Evolutionary conservation across 2,329 filamentous ascomycete species (phyloP).

Genomic region (Penicillium sp.): DNA sequence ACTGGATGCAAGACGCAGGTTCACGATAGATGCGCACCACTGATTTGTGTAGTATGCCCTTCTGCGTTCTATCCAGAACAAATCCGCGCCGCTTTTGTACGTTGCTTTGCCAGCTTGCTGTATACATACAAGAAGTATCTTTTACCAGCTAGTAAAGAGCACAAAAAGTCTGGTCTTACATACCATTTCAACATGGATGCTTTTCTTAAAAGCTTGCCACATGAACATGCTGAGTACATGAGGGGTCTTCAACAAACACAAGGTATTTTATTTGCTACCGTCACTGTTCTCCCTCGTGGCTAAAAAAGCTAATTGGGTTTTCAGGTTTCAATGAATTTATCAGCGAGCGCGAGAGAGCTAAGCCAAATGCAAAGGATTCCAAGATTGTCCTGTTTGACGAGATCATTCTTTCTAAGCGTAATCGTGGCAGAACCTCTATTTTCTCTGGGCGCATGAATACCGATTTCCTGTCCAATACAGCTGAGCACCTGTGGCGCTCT

Average conservation of each 20-base stretch:
- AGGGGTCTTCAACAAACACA: constrained; percentile 62
- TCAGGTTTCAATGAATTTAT: constrained; percentile 62
- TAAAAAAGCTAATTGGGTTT: constrained; percentile 15
- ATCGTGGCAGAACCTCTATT: constrained; percentile 56
- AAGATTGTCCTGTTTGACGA: constrained; percentile 61
- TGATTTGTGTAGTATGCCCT: constrained; percentile 63
- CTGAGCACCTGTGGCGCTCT: constrained; percentile 61
- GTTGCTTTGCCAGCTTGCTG: constrained; percentile 65
- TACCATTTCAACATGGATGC: constrained; percentile 66
- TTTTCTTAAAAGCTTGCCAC: constrained; percentile 61
- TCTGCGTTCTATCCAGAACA: constrained; percentile 64
- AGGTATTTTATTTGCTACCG: constrained; percentile 42
- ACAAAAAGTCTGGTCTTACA: constrained; percentile 59
- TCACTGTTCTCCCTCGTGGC: background rate
- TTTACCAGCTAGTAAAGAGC: constrained; percentile 55
- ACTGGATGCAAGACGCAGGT: constrained; percentile 47
- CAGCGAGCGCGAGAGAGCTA: constrained; percentile 56
- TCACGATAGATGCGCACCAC: constrained; percentile 57
- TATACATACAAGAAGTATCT: constrained; percentile 67
- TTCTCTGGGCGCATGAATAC: constrained; percentile 50
- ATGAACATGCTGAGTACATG: constrained; percentile 63
- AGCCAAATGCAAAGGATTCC: constrained; percentile 50
- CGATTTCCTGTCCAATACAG: constrained; percentile 59
- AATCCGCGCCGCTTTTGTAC: constrained; percentile 63
- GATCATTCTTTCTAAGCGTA: constrained; percentile 61